Evolutionary conservation across 306 rosid species (phyloP).

Genomic region (Cercis canadensis): DNA sequence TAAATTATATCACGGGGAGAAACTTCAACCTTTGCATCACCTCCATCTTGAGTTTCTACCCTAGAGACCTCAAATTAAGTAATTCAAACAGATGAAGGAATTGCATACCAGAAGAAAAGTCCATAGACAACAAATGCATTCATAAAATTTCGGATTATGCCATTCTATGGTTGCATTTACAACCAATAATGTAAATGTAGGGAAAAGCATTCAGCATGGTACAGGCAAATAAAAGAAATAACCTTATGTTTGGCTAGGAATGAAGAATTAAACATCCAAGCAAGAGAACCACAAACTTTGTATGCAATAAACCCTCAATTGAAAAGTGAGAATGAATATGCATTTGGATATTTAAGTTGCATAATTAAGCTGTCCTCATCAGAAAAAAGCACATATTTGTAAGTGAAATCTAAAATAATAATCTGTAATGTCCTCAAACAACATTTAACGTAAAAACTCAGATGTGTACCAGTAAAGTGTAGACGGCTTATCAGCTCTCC

Average conservation of each 20-base stretch:
- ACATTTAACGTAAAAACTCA: conserved; percentile 27
- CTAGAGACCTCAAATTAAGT: conserved; percentile 55
- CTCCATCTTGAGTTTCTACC: conserved; percentile 98
- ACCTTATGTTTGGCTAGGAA: conserved; percentile 17
- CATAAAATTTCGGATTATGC: background rate
- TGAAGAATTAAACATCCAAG: conserved; percentile 21
- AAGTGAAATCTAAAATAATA: conserved; percentile 8
- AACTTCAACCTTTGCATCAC: conserved; percentile 91
- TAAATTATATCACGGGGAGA: conserved; percentile 95
- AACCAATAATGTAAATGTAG: conserved; percentile 21
- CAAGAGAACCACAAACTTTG: background rate
- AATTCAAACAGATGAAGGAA: conserved; percentile 30
- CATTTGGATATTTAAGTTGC: background rate
- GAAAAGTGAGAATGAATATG: background rate
- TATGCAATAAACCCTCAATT: background rate
- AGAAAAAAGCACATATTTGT: background rate
- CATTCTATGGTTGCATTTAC: no score
- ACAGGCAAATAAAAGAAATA: conserved; percentile 1
- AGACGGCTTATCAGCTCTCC: conserved; percentile 94
- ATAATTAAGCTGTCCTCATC: conserved; percentile 10
- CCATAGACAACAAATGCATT: conserved; percentile 17
- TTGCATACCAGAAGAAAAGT: background rate
- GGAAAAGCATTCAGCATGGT: conserved; percentile 11
- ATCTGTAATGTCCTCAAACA: conserved; percentile 12
- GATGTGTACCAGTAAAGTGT: conserved; percentile 80